Percentiles rank a stretch among this genome's conserved stretches.
Evolutionary conservation across 441 rosid species (phyloP).

Genomic region (Biscutella laevigata): DNA sequence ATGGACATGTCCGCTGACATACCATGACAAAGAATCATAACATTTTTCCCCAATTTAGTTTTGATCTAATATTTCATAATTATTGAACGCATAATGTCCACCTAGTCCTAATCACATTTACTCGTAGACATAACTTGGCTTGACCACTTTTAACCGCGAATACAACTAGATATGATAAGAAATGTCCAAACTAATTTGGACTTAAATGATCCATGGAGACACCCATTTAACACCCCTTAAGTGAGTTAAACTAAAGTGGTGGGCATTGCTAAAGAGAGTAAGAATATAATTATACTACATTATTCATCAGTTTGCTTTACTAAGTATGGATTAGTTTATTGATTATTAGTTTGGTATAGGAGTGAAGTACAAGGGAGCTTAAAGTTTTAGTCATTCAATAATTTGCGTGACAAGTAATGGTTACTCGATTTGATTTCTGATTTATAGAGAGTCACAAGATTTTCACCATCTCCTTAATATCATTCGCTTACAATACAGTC

Average conservation of each 20-base stretch:
- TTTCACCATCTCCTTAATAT: not conserved
- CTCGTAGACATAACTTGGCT: too few species aligned
- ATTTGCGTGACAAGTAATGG: slow-evolving; percentile 15
- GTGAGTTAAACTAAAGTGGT: slow-evolving; percentile 14
- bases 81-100: too few species aligned
- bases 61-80: too few species aligned
- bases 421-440: slow-evolving; percentile 1
- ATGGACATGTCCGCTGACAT: too few species aligned
- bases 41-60: too few species aligned
- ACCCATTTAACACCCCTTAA: too few species aligned
- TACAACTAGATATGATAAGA: too few species aligned
- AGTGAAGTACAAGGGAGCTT: slow-evolving; percentile 28
- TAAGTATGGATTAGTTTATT: not conserved
- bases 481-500: not conserved
- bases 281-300: not conserved
- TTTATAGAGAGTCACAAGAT: slow-evolving; percentile 18
- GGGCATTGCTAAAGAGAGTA: not conserved
- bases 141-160: too few species aligned
- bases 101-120: too few species aligned
- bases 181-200: too few species aligned
- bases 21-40: too few species aligned
- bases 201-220: too few species aligned
- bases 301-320: slow-evolving; percentile 13
- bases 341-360: slow-evolving; percentile 14
- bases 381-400: not conserved